These are phyloP conservation scores for Colletotrichum filicis DNA, from an alignment of 2,329 filamentous ascomycete species.

Conservation along the genomic window DNA sequence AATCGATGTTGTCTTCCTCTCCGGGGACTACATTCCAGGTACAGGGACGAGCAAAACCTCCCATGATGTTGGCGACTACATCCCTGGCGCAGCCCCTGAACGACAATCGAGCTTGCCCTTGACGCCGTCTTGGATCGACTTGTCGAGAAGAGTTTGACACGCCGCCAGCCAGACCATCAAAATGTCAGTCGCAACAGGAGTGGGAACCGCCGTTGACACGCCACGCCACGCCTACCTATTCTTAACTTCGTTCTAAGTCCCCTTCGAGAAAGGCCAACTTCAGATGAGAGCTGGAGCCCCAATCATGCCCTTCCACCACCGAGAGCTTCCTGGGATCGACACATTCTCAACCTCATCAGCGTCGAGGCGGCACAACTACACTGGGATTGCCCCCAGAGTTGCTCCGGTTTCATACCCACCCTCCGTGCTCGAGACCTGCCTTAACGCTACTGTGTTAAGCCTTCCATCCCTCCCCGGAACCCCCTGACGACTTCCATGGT, in stretches of 20 bases:
- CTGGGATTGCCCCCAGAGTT: conserved; percentile 14
- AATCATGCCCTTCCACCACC: not conserved
- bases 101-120: not conserved
- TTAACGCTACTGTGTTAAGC: conserved; percentile 23
- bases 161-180: conserved; percentile 9
- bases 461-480: conserved; percentile 8
- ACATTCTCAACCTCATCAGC: not conserved
- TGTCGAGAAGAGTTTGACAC: not conserved
- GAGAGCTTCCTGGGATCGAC: conserved; percentile 10
- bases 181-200: not conserved
- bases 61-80: not conserved
- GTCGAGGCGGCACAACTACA: not conserved
- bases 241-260: not conserved
- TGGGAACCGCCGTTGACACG: conserved; percentile 13
- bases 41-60: not conserved
- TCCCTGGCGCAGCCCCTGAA: not conserved
- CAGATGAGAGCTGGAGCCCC: conserved; percentile 21
- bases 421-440: conserved; percentile 16
- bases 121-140: not conserved
- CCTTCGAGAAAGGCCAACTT: conserved; percentile 18
- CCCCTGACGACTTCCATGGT: conserved; percentile 5
- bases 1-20: not conserved
- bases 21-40: not conserved
- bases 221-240: conserved; percentile 3
- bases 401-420: conserved; percentile 27